A percentile compares a stretch with the other conserved stretches of the same genome.
Evolutionary conservation across 257 asterid species (phyloP).

Genomic region (Solanum pennellii): DNA sequence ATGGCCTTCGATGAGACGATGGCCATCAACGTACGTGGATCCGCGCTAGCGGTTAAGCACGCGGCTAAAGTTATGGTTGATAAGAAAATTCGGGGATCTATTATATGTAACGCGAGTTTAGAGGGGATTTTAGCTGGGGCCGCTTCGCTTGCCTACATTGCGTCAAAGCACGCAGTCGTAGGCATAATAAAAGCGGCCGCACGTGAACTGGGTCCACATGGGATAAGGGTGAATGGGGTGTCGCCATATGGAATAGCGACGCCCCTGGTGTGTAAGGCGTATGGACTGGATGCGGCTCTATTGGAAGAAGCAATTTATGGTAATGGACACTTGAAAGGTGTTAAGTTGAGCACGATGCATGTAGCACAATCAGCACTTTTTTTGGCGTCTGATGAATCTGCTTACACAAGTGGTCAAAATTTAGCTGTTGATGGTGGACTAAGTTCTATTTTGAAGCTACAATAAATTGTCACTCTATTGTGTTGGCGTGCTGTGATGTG

Average conservation of each 20-base stretch:
- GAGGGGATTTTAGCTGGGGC: neutral
- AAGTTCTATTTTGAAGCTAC: neutral
- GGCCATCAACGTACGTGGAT: neutral
- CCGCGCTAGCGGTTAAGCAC: neutral
- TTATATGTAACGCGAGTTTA: neutral
- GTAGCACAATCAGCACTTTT: neutral
- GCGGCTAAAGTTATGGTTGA: neutral
- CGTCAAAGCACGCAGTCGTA: neutral
- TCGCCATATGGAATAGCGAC: neutral
- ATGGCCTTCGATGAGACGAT: neutral
- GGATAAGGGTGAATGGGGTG: neutral
- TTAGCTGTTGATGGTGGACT: neutral
- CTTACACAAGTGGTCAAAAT: neutral
- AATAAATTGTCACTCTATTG: neutral
- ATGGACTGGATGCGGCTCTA: neutral
- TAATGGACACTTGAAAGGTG: neutral
- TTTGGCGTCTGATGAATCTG: neutral
- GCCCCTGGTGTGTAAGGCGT: neutral
- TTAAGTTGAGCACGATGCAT: neutral
- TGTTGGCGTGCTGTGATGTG: neutral
- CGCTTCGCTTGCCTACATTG: neutral
- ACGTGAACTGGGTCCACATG: neutral
- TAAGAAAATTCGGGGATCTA: neutral
- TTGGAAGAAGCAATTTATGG: neutral
- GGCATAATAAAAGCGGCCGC: neutral